Evolutionary conservation across 495 filamentous ascomycete species (phyloP), one percentile per base, ranked within the genome.

Genomic region (Barbatosphaeria neglecta): DNA sequence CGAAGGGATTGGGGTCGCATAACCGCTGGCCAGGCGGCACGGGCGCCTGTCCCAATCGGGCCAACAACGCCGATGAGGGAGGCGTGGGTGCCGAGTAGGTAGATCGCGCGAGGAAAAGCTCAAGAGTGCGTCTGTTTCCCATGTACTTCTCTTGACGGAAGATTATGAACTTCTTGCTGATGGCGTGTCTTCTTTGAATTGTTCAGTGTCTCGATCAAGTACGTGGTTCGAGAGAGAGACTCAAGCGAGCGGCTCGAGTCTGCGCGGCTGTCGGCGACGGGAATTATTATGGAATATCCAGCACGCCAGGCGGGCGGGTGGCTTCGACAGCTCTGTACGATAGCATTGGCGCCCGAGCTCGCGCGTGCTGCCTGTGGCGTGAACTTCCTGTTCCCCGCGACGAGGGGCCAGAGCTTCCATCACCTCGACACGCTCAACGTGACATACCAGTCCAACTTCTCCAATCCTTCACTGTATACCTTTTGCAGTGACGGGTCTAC

Each of bases 391-490:
- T 37, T 19, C 19, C 43, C 43, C 10, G 8, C 13, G 13, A 4
- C 20, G 5, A 7, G 22, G 20, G 31, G 19, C 0, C 31, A 22
- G 27, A 37, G 31, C 43, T 45, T 45, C 31, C 43, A 45, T 13
- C 24, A 38, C 4, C 43, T 37, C 17, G 43, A 45, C 31, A 37
- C 43, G 16, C 13, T 38, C 43, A 23, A 45, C 31, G 31, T 45
- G 11, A 37, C 43, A 4, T 45, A 45, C 43, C 2, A n/a, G 19
- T 22, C 31, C 16, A 22, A 23, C 43, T 37, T 15, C 31, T 18
- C 27, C 4, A 23, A 22, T 2, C 28, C 28, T 4, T 33, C 16
- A 22, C 27, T 45, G 31, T 37, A 45, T 16, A 18, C 33, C 2
- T 24, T 19, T n/a, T 45, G 43, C 31, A 11, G 27, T 2, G 31